Evolutionary conservation across 2,329 filamentous ascomycete species (phyloP), one percentile per base, ranked within the genome.

Genomic region (Sordariomycetes sp.): DNA sequence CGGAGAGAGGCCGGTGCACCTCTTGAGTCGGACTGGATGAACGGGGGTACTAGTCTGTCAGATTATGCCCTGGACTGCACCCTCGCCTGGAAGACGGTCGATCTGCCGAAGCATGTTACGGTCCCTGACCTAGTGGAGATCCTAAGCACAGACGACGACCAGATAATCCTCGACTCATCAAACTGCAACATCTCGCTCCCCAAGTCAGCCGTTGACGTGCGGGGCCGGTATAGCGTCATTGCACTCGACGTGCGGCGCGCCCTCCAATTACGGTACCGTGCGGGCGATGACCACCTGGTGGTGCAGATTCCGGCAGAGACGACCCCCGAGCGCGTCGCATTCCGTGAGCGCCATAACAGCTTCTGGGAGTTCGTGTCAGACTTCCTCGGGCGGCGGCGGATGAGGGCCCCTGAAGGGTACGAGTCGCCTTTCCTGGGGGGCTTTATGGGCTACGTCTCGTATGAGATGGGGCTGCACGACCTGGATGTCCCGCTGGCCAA

Each of bases 371-470:
- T 80, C 45, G 64, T 81, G 12, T 74, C 77, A 0, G 71, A 73
- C 5, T 78, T 78, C 53, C 68, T 70, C 63, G 63, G 68, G 48
- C 61, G 60, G 5, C 61, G 71, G 39, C 66, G 54, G 48, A 59
- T 68, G 10, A 36, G 61, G 0, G 53, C 57, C 10, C 39, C 62
- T 8, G 59, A 53, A 17, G 58, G 58, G 10, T 58, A 64, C 4
- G 62, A 64, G 4, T 62, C 64, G 12, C 59, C 87, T 0, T 96
- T 95, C 66, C 82, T 88, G 69, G 90, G 89, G 55, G 90, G 90
- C 0, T 84, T 95, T 59, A 82, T 95, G 71, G 90, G 90, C 0
- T 95, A 86, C 64, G 79, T 90, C 55, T 90, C 88, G 0, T 95
- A 96, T 60, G 90, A 96, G 68, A 82, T 90, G 66, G 89, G 89